These are phyloP conservation scores for Elaeis oleifera DNA, from an alignment of 202 grass and related monocot species.

Conservation along the genomic window DNA sequence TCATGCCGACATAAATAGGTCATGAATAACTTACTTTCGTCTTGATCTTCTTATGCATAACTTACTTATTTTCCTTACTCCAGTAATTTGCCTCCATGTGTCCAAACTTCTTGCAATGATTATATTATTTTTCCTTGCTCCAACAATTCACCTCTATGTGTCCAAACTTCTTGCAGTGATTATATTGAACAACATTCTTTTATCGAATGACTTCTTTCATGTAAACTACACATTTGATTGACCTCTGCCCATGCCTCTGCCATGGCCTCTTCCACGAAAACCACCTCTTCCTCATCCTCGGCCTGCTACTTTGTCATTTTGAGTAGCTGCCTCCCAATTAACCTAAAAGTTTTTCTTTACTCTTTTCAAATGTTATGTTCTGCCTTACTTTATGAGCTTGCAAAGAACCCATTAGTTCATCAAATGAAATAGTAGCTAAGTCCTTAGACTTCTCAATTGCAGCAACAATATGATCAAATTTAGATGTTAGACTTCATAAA, in stretches of 20 bases:
- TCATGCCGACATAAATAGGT: background rate
- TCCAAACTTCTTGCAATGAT: too few relatives aligned
- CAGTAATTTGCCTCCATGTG: background rate
- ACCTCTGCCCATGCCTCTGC: background rate
- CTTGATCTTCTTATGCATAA: constrained; percentile 1
- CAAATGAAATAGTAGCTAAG: constrained; percentile 3
- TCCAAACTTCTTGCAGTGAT: too few relatives aligned
- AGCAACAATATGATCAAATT: constrained; percentile 6
- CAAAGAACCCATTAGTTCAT: constrained; percentile 21
- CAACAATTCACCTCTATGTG: too few relatives aligned
- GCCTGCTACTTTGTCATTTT: too few relatives aligned
- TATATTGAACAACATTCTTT: too few relatives aligned
- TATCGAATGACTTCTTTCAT: too few relatives aligned
- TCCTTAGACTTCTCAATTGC: constrained; percentile 1
- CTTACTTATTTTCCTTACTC: background rate
- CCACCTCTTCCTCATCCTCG: too few relatives aligned
- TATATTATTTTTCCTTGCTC: too few relatives aligned
- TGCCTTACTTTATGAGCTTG: constrained; percentile 6
- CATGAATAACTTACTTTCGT: background rate
- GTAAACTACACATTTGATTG: too few relatives aligned
- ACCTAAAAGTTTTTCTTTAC: constrained; percentile 1
- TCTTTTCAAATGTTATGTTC: background rate
- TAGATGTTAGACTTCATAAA: background rate
- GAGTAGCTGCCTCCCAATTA: background rate
- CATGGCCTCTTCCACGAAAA: background rate